Evolutionary conservation across 257 asterid genomes (phyloP), one percentile per base, ranked within the genome.

Genomic region (Salvia hispanica): DNA sequence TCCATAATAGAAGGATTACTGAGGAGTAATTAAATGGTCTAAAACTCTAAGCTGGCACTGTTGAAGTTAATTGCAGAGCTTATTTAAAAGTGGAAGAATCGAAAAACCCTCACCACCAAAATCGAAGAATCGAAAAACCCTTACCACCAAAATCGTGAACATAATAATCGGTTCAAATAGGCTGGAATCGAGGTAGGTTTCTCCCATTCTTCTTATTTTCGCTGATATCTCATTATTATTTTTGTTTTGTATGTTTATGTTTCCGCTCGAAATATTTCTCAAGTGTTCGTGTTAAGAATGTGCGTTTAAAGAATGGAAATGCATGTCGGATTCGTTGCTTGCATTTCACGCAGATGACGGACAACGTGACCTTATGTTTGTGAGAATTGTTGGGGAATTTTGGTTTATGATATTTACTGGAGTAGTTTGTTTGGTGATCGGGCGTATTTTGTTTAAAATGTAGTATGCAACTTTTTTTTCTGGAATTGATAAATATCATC

Each of bases 281-380:
- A 45, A 62, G 5, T 59, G 69, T 50, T 43, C 66, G 13, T 59
- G 55, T 58, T 25, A 6, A 48, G 47, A 65, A 50, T 40, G 21
- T 43, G 21, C 37, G 56, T 52, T 54, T 54, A 28, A 61, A n/a
- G 65, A 44, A 56, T 33, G 70, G 31, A 21, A 59, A 62, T 74
- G 77, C 74, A 71, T 65, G 80, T 71, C 3, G 8, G 7, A 4
- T 15, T 69, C 33, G 44, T 28, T 54, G 11, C 63, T 53, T 42
- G n/a, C 43, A 21, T 51, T 53, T 7, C 59, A 10, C 59, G 59
- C 9, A 37, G 40, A 54, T 54, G 59, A 54, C 25, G 37, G 11
- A 9, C 1, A 5, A 4, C 11, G 40, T 43, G 40, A 25, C 11
- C 16, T 13, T 46, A 40, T 31, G 9, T 7, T 39, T 28, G 62